Conservation (phyloP, 805 yeast species). For the Candida caryicola region DNA sequence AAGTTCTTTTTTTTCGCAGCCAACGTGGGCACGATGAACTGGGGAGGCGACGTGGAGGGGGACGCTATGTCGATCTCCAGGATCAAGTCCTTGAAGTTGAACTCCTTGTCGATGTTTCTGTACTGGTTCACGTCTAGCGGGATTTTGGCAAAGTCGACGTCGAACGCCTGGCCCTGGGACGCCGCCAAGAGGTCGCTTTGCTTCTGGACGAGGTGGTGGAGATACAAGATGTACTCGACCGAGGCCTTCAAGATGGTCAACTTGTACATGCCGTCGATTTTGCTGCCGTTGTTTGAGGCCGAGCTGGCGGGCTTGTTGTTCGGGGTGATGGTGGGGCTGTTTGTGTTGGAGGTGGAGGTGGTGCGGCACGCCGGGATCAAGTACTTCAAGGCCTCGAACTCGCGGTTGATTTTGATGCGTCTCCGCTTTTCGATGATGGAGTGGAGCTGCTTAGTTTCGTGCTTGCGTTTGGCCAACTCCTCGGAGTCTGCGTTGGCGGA, state of each 20-base stretch:
- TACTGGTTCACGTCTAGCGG: constrained; percentile 58
- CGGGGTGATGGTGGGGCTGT: constrained; percentile 20
- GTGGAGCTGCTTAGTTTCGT: constrained; percentile 51
- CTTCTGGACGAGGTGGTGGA: constrained; percentile 56
- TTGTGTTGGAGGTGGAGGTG: constrained; percentile 24
- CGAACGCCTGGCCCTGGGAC: constrained; percentile 22
- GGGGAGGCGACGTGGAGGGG: neutral
- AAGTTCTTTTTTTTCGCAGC: neutral
- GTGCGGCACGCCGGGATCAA: constrained; percentile 76
- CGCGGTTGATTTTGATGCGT: constrained; percentile 74
- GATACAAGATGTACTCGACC: constrained; percentile 72
- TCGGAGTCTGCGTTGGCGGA: constrained; percentile 37
- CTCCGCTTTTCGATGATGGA: constrained; percentile 79
- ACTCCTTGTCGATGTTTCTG: constrained; percentile 57
- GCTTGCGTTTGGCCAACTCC: constrained; percentile 40
- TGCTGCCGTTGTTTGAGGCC: constrained; percentile 27
- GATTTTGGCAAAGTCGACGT: constrained; percentile 49
- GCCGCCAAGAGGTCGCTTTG: constrained; percentile 45
- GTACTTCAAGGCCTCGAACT: constrained; percentile 75
- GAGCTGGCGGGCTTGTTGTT: constrained; percentile 6
- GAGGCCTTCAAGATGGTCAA: constrained; percentile 78
- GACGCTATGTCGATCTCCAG: constrained; percentile 3
- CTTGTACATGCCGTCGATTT: constrained; percentile 70
- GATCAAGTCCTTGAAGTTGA: constrained; percentile 42
- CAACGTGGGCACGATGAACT: neutral